Evolutionary conservation across 768 basidiomycete genomes (phyloP).

Genomic region (Psilocybe cubensis): DNA sequence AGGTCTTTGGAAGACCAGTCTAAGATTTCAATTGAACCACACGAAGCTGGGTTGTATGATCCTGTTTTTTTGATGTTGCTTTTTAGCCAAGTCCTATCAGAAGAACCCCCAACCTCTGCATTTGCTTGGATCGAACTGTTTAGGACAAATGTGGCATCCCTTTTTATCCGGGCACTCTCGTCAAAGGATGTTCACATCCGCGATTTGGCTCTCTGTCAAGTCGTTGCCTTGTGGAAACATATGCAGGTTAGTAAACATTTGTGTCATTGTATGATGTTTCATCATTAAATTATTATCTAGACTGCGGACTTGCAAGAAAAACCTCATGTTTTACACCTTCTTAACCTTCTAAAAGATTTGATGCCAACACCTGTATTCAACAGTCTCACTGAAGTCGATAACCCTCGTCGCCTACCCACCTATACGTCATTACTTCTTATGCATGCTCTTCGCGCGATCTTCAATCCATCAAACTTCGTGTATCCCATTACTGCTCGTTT

Average conservation of each 20-base stretch:
- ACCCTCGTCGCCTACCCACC: constrained; percentile 66
- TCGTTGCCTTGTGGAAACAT: constrained; percentile 61
- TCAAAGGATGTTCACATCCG: constrained; percentile 65
- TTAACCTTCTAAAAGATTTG: constrained; percentile 65
- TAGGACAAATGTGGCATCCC: constrained; percentile 74
- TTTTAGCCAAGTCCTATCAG: constrained; percentile 66
- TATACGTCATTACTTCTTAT: constrained; percentile 81
- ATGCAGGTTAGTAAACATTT: constrained; percentile 58
- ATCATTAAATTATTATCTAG: constrained; percentile 29
- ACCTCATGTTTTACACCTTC: constrained; percentile 70
- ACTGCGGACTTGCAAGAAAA: constrained; percentile 77
- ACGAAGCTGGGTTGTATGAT: constrained; percentile 66
- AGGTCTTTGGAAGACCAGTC: constrained; percentile 49
- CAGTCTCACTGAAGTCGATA: constrained; percentile 23
- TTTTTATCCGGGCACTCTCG: constrained; percentile 76
- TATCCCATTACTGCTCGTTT: constrained; percentile 88
- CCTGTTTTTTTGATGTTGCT: constrained; percentile 75
- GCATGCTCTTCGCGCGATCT: constrained; percentile 81
- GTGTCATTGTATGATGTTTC: not conserved
- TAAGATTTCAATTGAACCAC: constrained; percentile 22
- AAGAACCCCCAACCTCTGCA: constrained; percentile 58
- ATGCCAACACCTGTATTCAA: constrained; percentile 40
- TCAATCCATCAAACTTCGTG: constrained; percentile 86
- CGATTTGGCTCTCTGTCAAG: constrained; percentile 58
- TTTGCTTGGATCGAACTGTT: constrained; percentile 88